Conservation (phyloP, 305 asterid species). For the Coffea humblotiana region DNA sequence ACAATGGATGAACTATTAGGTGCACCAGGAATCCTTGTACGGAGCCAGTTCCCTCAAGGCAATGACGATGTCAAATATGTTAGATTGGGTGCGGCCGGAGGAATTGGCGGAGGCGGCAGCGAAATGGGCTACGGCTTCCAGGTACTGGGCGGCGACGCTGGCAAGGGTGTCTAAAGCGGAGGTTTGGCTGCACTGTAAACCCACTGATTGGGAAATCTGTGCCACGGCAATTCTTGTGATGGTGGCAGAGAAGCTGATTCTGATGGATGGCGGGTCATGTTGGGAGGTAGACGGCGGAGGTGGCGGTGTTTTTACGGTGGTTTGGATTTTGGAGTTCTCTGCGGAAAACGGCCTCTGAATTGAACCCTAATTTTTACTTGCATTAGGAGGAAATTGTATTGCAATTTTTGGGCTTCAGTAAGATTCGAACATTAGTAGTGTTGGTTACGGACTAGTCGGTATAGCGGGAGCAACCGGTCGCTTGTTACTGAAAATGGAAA, state of each 20-base stretch:
- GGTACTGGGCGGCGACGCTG: constrained; percentile 45
- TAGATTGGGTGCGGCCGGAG: constrained; percentile 49
- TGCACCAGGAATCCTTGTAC: constrained; percentile 42
- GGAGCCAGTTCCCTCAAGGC: constrained; percentile 53
- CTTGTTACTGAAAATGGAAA: too few species aligned
- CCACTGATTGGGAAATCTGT: constrained; percentile 55
- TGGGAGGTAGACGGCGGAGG: constrained; percentile 9
- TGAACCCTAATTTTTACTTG: too few species aligned
- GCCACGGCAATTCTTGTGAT: constrained; percentile 48
- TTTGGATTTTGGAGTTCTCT: too few species aligned
- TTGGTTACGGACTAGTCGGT: too few species aligned
- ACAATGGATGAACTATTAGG: constrained; percentile 17
- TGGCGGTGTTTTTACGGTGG: not conserved
- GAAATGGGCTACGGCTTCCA: constrained; percentile 38
- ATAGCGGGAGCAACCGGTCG: too few species aligned
- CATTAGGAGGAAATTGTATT: too few species aligned
- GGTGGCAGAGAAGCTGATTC: constrained; percentile 35
- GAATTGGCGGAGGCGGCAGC: constrained; percentile 51
- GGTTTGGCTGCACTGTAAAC: constrained; percentile 40
- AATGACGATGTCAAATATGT: constrained; percentile 40
- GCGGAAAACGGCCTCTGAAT: not conserved
- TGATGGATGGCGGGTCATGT: constrained; percentile 11
- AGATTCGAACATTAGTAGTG: too few species aligned
- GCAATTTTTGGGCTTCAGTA: too few species aligned
- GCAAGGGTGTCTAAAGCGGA: constrained; percentile 48